A percentile compares a stretch with the other conserved stretches of the same genome.
Conservation (phyloP, 148 eudicot species). For the Beta vulgaris region DNA sequence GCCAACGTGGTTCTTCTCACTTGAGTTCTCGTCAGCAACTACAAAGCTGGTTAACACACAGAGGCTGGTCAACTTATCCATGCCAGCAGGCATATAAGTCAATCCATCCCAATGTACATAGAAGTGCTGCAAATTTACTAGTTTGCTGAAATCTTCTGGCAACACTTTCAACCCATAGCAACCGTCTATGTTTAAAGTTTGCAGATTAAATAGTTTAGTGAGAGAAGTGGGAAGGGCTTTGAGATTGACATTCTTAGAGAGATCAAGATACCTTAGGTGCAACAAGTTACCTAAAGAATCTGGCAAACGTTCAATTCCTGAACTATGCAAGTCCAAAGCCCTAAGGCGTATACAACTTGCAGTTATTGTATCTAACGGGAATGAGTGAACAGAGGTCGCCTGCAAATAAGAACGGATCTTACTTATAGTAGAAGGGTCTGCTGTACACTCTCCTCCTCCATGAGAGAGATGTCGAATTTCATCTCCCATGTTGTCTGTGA, state of each 20-base stretch:
- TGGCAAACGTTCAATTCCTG: not conserved
- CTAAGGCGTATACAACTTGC: not conserved
- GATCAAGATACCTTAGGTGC: constrained; percentile 17
- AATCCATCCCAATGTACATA: not conserved
- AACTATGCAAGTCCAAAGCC: not conserved
- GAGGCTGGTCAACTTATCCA: not conserved
- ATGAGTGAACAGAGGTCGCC: not conserved
- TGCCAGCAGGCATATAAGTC: not conserved
- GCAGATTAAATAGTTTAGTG: not conserved
- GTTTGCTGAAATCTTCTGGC: constrained; percentile 1
- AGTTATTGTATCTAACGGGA: not conserved
- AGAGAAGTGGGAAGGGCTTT: not conserved
- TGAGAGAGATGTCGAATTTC: not conserved
- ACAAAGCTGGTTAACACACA: not conserved
- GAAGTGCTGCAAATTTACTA: not conserved
- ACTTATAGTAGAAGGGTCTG: no score
- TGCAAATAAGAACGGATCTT: not conserved
- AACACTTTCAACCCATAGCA: not conserved
- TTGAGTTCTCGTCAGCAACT: not conserved
- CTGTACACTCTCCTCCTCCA: not conserved
- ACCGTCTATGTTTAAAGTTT: not conserved
- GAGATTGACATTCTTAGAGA: not conserved
- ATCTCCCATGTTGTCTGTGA: no score
- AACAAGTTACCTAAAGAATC: not conserved
- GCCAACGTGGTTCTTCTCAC: not conserved